Conservation (phyloP, 2,329 filamentous ascomycete genomes). For the Pleomassaria siparia region DNA sequence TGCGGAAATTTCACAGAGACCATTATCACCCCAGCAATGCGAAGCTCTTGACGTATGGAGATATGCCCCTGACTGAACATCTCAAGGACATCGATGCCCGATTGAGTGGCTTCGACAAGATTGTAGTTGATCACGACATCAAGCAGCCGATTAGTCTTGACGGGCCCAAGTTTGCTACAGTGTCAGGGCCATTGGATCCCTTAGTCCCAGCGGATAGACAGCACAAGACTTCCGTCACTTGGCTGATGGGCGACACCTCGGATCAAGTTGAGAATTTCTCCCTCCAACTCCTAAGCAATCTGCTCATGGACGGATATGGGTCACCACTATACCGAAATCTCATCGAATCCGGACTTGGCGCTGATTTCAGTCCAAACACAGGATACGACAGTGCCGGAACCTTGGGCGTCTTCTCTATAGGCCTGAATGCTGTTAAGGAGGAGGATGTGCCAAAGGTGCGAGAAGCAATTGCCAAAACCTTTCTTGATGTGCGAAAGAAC, state of each 20-base stretch:
- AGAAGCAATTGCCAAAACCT: conserved; percentile 69
- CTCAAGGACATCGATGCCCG: conserved; percentile 75
- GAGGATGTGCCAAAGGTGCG: conserved; percentile 77
- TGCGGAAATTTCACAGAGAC: conserved; percentile 83
- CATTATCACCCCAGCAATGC: conserved; percentile 98
- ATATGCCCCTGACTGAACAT: conserved; percentile 83
- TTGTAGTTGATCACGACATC: conserved; percentile 69
- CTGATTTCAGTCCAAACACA: conserved; percentile 92
- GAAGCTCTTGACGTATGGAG: conserved; percentile 92
- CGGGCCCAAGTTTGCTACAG: conserved; percentile 68
- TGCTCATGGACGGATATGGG: conserved; percentile 92
- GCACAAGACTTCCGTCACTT: conserved; percentile 90
- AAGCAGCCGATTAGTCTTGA: conserved; percentile 73
- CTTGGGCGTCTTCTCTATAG: conserved; percentile 83
- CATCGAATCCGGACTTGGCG: conserved; percentile 85
- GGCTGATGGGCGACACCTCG: conserved; percentile 81
- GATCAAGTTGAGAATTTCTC: conserved; percentile 89
- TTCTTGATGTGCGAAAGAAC: conserved; percentile 68
- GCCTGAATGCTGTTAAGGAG: conserved; percentile 84
- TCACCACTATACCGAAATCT: conserved; percentile 88
- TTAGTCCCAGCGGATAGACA: conserved; percentile 84
- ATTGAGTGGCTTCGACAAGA: conserved; percentile 71
- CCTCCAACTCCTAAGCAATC: conserved; percentile 74
- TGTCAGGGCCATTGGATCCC: conserved; percentile 82
- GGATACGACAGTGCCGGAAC: conserved; percentile 82